Base-by-base conservation (phyloP, 192 early-diverging fungal species). In the Umbelopsis sp. region DNA sequence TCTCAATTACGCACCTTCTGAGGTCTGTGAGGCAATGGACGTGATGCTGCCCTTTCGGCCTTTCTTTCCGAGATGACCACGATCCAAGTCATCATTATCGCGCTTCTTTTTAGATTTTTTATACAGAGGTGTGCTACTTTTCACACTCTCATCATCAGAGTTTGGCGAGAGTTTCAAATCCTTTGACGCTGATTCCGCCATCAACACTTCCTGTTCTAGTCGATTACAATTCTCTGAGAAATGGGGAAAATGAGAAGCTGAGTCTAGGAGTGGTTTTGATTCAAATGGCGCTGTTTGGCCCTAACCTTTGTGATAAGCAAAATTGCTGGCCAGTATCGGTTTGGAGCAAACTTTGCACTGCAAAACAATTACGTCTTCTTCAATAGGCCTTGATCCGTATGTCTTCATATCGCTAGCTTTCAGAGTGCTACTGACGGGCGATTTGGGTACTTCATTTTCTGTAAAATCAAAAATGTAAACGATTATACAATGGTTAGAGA, bases 271-370 rank as follows among this genome's bases (percentile, higher is more conserved):
- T 45, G 35, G 33, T 46, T 21, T 64, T n/a, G 37, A 45, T 45
- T 44, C 30, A 47, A 30, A 49, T 65, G 41, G 27, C 46, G 50
- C 52, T 30, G 15, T 46, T 46, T 51, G 35, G 13, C 23, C 82
- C 70, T 46, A 80, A 89, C 89, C 86, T 73, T 82, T 35, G 74
- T 94, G 93, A 7, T 84, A 78, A 20, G 80, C 79, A 49, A 91
- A 88, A 9, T 79, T 85, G 20, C 80, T 85, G 9, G 90, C 81
- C 13, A 93, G 67, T 30, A 94, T 71, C 8, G 89, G 83, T 65
- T 89, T 89, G 18, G 80, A 46, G 69, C 93, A 94, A 15, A 68
- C 66, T 21, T 85, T 86, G 75, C 93, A 94, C 15, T 79, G 80
- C 22, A 94, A 88, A 8, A 91, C 71, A 11, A 88, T 81, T 20